Percentiles rank a stretch among this genome's conserved stretches.
phyloP scores from a whole-genome alignment of 2,329 filamentous ascomycete species.

The Xylaria sp. region DNA sequence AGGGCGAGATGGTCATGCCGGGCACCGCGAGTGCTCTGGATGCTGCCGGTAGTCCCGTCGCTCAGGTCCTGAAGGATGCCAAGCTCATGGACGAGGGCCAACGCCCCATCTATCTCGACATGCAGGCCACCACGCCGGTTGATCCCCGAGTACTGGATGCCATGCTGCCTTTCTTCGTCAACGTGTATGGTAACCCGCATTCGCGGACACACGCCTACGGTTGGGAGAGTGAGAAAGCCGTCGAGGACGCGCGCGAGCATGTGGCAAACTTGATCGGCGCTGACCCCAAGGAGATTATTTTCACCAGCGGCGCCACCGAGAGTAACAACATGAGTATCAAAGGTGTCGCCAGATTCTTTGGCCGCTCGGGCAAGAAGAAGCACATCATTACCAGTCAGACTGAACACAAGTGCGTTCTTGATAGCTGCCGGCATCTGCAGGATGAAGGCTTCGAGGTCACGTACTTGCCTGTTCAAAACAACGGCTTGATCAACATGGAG shows the following conservation, averaged over 20 bases:
- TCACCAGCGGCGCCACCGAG: slow-evolving; percentile 95
- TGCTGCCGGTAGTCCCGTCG: slow-evolving; percentile 74
- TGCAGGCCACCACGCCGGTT: slow-evolving; percentile 94
- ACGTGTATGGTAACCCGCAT: slow-evolving; percentile 93
- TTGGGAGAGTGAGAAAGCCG: slow-evolving; percentile 94
- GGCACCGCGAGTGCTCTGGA: slow-evolving; percentile 54
- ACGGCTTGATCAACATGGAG: slow-evolving; percentile 78
- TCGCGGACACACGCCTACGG: slow-evolving; percentile 96
- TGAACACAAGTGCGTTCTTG: slow-evolving; percentile 97
- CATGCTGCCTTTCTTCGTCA: slow-evolving; percentile 92
- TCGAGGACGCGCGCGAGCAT: slow-evolving; percentile 79
- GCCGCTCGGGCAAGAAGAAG: slow-evolving; percentile 89
- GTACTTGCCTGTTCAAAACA: slow-evolving; percentile 85
- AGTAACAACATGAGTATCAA: slow-evolving; percentile 99
- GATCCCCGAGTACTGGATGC: slow-evolving; percentile 92
- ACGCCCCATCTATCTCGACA: slow-evolving; percentile 93
- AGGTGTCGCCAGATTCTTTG: slow-evolving; percentile 93
- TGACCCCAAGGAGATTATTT: slow-evolving; percentile 96
- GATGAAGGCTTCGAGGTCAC: slow-evolving; percentile 95
- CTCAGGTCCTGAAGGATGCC: slow-evolving; percentile 83
- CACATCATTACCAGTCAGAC: slow-evolving; percentile 97
- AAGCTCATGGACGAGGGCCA: slow-evolving; percentile 89
- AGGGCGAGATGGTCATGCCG: slow-evolving; percentile 45
- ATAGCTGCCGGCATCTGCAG: slow-evolving; percentile 94
- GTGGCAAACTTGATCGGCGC: slow-evolving; percentile 85